phyloP scores from a whole-genome alignment of 345 rosid genomes.

The Aquilaria sinensis region DNA sequence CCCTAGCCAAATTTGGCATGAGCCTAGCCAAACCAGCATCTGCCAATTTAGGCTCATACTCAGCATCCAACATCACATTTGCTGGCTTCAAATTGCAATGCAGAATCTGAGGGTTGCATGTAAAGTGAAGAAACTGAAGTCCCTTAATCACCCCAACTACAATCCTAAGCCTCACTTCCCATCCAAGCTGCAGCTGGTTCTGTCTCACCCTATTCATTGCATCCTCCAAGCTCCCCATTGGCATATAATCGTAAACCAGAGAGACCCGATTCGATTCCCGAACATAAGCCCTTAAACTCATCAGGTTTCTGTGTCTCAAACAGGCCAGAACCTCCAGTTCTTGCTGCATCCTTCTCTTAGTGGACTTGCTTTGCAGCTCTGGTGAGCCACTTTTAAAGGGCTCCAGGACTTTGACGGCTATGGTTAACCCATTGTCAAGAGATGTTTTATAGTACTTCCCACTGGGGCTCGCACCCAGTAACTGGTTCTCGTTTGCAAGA shows the following conservation, averaged over 20 bases:
- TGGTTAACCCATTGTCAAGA: slow-evolving; percentile 68
- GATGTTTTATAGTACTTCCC: slow-evolving; percentile 69
- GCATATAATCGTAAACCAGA: slow-evolving; percentile 78
- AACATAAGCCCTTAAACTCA: slow-evolving; percentile 88
- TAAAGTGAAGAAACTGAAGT: slow-evolving; percentile 74
- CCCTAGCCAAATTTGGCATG: slow-evolving; percentile 44
- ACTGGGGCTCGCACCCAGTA: slow-evolving; percentile 71
- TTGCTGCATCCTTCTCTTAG: slow-evolving; percentile 68
- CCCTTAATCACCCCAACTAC: slow-evolving; percentile 91
- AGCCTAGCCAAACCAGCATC: slow-evolving; percentile 75
- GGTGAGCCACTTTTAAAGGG: slow-evolving; percentile 52
- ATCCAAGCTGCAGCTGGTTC: slow-evolving; percentile 56
- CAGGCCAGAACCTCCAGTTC: slow-evolving; percentile 79
- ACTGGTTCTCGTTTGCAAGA: slow-evolving; percentile 51
- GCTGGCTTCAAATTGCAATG: slow-evolving; percentile 81
- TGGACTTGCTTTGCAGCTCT: slow-evolving; percentile 45
- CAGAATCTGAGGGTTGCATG: slow-evolving; percentile 58
- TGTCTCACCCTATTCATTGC: slow-evolving; percentile 65
- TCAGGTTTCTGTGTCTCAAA: slow-evolving; percentile 72
- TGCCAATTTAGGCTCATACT: slow-evolving; percentile 75
- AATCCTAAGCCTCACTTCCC: slow-evolving; percentile 83
- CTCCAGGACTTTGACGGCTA: slow-evolving; percentile 71
- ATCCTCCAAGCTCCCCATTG: slow-evolving; percentile 79
- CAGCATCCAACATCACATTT: slow-evolving; percentile 91
- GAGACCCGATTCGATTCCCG: slow-evolving; percentile 63